Percentiles rank a stretch among this genome's conserved stretches.
Evolutionary conservation across 352 stramenopile species (phyloP).

Genomic region (Pythium scleroteichum): DNA sequence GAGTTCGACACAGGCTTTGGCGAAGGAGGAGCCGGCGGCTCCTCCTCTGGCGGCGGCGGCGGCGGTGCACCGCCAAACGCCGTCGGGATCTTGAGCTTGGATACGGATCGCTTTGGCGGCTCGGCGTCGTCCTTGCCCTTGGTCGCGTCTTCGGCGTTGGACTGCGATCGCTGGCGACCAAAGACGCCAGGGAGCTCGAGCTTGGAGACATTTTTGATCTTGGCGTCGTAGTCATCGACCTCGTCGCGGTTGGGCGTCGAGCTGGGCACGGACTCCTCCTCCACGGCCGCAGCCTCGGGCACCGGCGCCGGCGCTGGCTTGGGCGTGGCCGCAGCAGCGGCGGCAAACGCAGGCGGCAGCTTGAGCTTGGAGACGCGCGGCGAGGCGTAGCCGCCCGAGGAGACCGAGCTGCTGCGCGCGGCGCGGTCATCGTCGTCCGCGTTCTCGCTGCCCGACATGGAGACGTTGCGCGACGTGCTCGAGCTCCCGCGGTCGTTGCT

Average conservation of each 20-base stretch:
- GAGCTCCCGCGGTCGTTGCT: constrained; percentile 10
- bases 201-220: constrained; percentile 19
- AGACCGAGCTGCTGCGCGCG: constrained; percentile 14
- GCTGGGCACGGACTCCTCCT: constrained; percentile 3
- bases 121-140: background rate
- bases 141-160: constrained; percentile 5
- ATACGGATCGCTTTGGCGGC: constrained; percentile 43
- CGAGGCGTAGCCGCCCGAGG: constrained; percentile 4
- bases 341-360: constrained; percentile 20
- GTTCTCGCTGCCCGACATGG: constrained; percentile 17
- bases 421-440: constrained; percentile 23
- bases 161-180: constrained; percentile 20
- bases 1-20: constrained; percentile 15
- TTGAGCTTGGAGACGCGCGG: constrained; percentile 27
- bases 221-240: constrained; percentile 13
- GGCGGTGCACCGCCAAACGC: constrained; percentile 38
- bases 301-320: background rate
- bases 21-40: constrained; percentile 10
- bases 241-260: constrained; percentile 28
- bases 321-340: background rate
- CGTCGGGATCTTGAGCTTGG: constrained; percentile 56
- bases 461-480: constrained; percentile 2
- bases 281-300: background rate
- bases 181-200: constrained; percentile 27
- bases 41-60: constrained; percentile 13